Base-by-base conservation (phyloP, 345 rosid species). In the Salix viminalis region DNA sequence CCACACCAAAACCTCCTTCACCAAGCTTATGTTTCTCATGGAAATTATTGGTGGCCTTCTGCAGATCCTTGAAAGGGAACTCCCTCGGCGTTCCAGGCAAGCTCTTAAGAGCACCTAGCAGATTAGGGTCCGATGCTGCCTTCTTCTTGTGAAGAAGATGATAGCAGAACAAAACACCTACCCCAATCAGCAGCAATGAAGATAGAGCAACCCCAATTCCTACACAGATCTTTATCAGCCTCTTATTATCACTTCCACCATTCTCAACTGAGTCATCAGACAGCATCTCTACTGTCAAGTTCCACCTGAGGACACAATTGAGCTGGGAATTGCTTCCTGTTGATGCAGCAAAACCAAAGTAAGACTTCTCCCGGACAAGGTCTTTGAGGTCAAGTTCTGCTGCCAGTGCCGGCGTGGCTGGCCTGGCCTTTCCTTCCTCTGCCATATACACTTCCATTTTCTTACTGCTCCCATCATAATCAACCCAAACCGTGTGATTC, bases 11-110 rank as follows among this genome's bases (percentile, higher is more conserved):
- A 14, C 89, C 88, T 7, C 91, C 95, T 70, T 87, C 72, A n/a
- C 95, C 90, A 9, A 91, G 81, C 80, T 82, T 87, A 67, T 80
- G 76, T 72, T 79, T 82, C 30, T 83, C 87, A 61, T 88, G 89
- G 75, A 89, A 91, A 76, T 88, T 85, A 42, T 79, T 84, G 21
- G 92, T 91, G 7, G 91, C 94, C 81, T 81, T 91, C 76, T 80
- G 89, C 76, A 91, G 84, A 68, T 85, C 91, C 28, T 69, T 74
- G 65, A 83, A 88, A 9, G 39, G 14, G 72, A 89, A 89, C 78
- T 88, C 89, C 84, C 83, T 85, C 88, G 56, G 85, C 82, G 24
- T 89, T 86, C 79, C 75, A 0, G 89, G 90, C 16, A 89, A 81
- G 46, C 87, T 84, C 84, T 86, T 85, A 2, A 91, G 79, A 4